These are phyloP conservation scores for Fereydounia khargensis DNA, from an alignment of 1,284 basidiomycete genomes.

Conservation along the genomic window DNA sequence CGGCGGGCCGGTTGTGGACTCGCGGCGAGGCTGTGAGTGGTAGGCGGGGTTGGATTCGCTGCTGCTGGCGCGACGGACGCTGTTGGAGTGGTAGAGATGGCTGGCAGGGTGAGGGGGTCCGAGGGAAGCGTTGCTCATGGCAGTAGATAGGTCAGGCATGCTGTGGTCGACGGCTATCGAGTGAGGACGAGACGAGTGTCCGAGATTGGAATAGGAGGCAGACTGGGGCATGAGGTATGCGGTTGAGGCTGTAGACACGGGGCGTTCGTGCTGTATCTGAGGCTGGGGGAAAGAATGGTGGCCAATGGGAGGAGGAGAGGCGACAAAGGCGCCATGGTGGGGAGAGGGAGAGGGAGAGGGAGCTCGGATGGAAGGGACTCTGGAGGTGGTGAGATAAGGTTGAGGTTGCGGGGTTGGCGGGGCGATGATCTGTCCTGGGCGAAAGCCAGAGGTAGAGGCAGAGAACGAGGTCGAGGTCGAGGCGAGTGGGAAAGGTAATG, in stretches of 20 bases:
- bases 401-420: background rate
- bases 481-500: slow-evolving; percentile 11
- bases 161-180: slow-evolving; percentile 1
- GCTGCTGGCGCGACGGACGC: too few species aligned
- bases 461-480: slow-evolving; percentile 11
- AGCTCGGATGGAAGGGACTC: background rate
- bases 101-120: too few species aligned
- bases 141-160: slow-evolving; percentile 17
- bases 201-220: background rate
- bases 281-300: too few species aligned
- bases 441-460: slow-evolving; percentile 6
- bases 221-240: background rate
- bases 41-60: slow-evolving; percentile 2
- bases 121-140: too few species aligned
- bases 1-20: slow-evolving; percentile 8
- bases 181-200: background rate
- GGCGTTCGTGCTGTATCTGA: slow-evolving; percentile 5
- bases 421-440: slow-evolving; percentile 7
- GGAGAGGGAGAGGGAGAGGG: background rate
- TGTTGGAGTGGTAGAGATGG: too few species aligned
- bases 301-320: too few species aligned
- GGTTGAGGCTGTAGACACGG: background rate
- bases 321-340: background rate
- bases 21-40: slow-evolving; percentile 1
- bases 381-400: background rate